Evolutionary conservation across 208 protist species (phyloP).

Genomic region (Acanthamoeba triangularis): DNA sequence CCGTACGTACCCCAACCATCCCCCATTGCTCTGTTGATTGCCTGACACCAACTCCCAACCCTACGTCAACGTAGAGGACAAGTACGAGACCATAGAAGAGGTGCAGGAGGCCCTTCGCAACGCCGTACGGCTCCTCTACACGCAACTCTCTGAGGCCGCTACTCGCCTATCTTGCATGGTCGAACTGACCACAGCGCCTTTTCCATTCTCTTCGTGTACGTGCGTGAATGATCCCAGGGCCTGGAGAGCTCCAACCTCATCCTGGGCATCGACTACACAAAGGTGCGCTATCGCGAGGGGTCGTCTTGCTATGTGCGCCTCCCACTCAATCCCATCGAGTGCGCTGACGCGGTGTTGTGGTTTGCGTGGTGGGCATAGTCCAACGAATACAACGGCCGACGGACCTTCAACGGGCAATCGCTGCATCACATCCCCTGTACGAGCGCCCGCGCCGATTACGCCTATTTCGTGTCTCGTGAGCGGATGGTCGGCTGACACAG

Average conservation of each 20-base stretch:
- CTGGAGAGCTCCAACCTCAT: slow-evolving; percentile 82
- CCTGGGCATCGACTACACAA: slow-evolving; percentile 69
- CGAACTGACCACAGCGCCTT: neutral
- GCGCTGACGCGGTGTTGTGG: neutral
- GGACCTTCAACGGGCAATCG: neutral
- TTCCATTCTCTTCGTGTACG: neutral
- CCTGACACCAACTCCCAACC: neutral
- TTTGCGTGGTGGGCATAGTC: neutral
- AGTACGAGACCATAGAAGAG: slow-evolving; percentile 73
- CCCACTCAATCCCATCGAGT: neutral
- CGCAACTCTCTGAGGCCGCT: no score
- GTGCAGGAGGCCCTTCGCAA: slow-evolving; percentile 71
- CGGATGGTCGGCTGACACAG: neutral
- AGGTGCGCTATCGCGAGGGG: neutral
- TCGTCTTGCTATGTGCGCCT: neutral
- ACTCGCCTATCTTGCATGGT: neutral
- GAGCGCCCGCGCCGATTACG: no score
- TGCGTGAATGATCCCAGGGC: neutral
- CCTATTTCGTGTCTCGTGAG: no score
- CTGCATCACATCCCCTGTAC: slow-evolving; percentile 18
- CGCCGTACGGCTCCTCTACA: neutral
- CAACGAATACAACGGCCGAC: slow-evolving; percentile 42
- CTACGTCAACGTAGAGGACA: neutral
- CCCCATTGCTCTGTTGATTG: neutral
- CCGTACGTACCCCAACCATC: neutral